These are phyloP conservation scores for Rhynchosporium agropyri DNA, from an alignment of 2,329 filamentous ascomycete species.

Conservation along the genomic window DNA sequence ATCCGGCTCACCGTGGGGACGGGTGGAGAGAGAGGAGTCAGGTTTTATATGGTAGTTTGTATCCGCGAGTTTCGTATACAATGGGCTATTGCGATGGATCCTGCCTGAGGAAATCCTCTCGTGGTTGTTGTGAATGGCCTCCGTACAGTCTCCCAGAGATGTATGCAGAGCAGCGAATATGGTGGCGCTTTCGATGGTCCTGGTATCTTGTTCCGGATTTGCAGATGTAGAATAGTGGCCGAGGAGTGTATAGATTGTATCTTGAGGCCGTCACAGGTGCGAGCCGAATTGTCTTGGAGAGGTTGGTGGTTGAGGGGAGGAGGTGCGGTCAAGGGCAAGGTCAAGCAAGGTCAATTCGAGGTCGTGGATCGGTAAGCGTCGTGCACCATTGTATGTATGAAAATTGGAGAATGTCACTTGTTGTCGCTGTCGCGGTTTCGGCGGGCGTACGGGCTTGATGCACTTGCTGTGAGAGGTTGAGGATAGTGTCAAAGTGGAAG, in stretches of 20 bases:
- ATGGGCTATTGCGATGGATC: too few relatives aligned
- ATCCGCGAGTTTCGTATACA: too few relatives aligned
- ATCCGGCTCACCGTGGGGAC: not conserved
- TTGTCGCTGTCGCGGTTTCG: not conserved
- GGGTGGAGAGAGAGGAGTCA: not conserved
- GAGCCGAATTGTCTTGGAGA: not conserved
- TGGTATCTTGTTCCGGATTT: not conserved
- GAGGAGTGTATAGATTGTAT: not conserved
- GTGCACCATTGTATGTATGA: slow-evolving; percentile 12
- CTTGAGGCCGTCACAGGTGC: slow-evolving; percentile 10
- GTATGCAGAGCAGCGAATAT: slow-evolving; percentile 5
- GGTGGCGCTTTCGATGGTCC: not conserved
- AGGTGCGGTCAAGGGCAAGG: not conserved
- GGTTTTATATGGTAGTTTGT: too few relatives aligned
- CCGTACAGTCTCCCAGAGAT: not conserved
- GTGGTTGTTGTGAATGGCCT: not conserved
- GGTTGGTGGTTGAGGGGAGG: not conserved
- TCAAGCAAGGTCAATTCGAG: slow-evolving; percentile 1
- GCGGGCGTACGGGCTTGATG: not conserved
- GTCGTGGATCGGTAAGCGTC: not conserved
- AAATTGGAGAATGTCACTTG: not conserved
- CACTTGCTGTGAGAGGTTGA: not conserved
- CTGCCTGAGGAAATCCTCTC: not conserved
- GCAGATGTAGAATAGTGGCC: not conserved
- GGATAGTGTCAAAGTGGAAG: not conserved